Evolutionary conservation across 495 filamentous ascomycete genomes (phyloP), one percentile per base, ranked within the genome.

Genomic region (Aspergillus bertholletiae): DNA sequence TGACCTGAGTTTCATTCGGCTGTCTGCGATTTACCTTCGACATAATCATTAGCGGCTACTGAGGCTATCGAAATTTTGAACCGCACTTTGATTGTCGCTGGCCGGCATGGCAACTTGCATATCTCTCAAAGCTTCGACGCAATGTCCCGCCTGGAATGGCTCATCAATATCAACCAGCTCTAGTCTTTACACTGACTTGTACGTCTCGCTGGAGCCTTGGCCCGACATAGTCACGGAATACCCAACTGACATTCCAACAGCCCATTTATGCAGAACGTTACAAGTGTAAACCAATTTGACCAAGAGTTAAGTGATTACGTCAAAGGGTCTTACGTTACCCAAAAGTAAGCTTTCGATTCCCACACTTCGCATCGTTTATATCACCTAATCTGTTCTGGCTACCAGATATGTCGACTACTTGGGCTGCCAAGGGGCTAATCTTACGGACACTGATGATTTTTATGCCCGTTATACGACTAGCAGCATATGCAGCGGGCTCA

Each of bases 391-490:
- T 55, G 59, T 72, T 32, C 41, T 13, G 11, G 17, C 23, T 26
- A 26, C 28, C 59, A 76, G 73, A 50, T 76, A 70, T 62, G 59
- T 62, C 44, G 58, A 70, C 12, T 76, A 88, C n/a, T 78, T 97
- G 28, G 93, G 94, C 37, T 99, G 94, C 66, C 76, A 80, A 30
- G 82, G 83, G 55, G 71, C 96, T 65, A 85, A 94, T 62, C 79
- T 89, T 46, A 85, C 85, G 27, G 88, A 95, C 60, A 87, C 90
- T n/a, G 86, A 82, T 50, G 79, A 86, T 61, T 82, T 90, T 63
- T 99, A 99, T 74, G 94, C 95, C 21, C 87, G 92, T 62, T 99
- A 92, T 72, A 96, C 92, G 12, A 93, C 84, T 46, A 93, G 89
- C 61, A 84, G 92, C 67, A 81, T 99, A 58, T 99, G 95, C 81